phyloP scores from a whole-genome alignment of 2,329 filamentous ascomycete genomes.

The Pseudogymnoascus verrucosus region DNA sequence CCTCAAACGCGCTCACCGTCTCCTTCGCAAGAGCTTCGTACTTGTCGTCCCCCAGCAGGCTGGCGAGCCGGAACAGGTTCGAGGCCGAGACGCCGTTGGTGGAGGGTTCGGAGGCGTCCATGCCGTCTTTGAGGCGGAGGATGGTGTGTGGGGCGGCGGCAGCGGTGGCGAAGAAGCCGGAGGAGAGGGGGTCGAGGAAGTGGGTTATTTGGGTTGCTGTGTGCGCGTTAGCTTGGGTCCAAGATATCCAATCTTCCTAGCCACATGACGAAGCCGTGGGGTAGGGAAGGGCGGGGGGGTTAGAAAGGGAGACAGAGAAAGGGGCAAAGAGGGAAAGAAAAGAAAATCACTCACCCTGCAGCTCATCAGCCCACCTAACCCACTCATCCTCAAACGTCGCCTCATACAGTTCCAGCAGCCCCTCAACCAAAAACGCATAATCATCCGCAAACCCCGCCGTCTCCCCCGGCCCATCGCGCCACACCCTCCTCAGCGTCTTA shows the following conservation, averaged over 20 bases:
- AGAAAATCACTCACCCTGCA: conserved; percentile 54
- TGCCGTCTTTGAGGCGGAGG: conserved; percentile 86
- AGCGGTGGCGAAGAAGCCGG: conserved; percentile 67
- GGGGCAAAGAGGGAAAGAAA: not conserved
- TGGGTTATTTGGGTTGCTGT: conserved; percentile 63
- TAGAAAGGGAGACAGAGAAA: not conserved
- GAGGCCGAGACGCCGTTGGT: conserved; percentile 80
- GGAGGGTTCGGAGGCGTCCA: conserved; percentile 85
- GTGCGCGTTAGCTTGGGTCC: conserved; percentile 14
- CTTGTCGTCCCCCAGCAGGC: conserved; percentile 55
- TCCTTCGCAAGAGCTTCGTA: conserved; percentile 60
- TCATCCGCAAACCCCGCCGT: conserved; percentile 81
- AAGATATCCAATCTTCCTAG: too few relatives aligned
- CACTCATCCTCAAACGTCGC: conserved; percentile 68
- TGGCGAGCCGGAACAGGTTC: conserved; percentile 76
- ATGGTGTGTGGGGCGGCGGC: conserved; percentile 59
- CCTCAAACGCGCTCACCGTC: conserved; percentile 79
- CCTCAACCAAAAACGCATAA: conserved; percentile 81
- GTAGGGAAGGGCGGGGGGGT: not conserved
- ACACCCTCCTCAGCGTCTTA: conserved; percentile 65
- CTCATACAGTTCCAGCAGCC: conserved; percentile 77
- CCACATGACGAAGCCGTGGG: too few relatives aligned
- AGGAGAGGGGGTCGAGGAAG: conserved; percentile 61
- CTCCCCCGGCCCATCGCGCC: conserved; percentile 55
- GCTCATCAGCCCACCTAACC: conserved; percentile 69